Base-by-base conservation (phyloP, 176 grass and related monocot species). In the Tillandsia leiboldiana region DNA sequence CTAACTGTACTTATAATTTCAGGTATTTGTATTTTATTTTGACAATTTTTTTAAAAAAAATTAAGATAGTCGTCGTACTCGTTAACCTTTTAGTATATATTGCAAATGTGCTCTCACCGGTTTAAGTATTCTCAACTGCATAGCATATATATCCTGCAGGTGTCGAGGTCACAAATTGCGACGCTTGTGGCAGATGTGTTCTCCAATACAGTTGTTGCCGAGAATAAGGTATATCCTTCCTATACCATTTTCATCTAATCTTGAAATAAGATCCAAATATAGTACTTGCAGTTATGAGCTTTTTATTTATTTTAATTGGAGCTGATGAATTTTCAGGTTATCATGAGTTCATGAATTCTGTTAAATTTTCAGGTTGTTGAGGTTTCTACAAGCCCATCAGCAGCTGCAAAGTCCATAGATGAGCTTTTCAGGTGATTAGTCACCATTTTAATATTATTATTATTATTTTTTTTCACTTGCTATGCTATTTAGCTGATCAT, bases 131-230 rank as follows among this genome's bases (percentile, higher is more conserved):
- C n/a, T 14, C 7, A 56, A 1, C 12, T 13, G n/a, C 11, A 56
- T 13, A 12, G n/a, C 11, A 56, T 13, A 12, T 13, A 56, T 17
- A 57, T 3, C 3, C 13, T 66, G 51, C 67, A 96, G 92, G 92
- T 96, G 11, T 83, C 89, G 9, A 92, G 78, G 71, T 90, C 48
- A 9, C 80, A 97, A 81, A 92, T 97, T 77, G 93, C 93, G 7
- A 65, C 71, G 11, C 73, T 97, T 50, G 93, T 97, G n/a, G 89
- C 89, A 10, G 86, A 90, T 90, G 74, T 97, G 3, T 92, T 97
- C 57, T 87, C 93, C 49, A 90, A 92, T 49, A 71, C 85, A 51
- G 64, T 79, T 10, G 66, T 90, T 3, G 79, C 89, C 2, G 93
- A 97, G 81, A 97, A 97, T 83, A 97, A 97, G 82, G 93, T 97